Percentiles rank a stretch among this genome's conserved stretches.
phyloP scores from a whole-genome alignment of 352 stramenopile genomes.

The Globisporangium alternatum region DNA sequence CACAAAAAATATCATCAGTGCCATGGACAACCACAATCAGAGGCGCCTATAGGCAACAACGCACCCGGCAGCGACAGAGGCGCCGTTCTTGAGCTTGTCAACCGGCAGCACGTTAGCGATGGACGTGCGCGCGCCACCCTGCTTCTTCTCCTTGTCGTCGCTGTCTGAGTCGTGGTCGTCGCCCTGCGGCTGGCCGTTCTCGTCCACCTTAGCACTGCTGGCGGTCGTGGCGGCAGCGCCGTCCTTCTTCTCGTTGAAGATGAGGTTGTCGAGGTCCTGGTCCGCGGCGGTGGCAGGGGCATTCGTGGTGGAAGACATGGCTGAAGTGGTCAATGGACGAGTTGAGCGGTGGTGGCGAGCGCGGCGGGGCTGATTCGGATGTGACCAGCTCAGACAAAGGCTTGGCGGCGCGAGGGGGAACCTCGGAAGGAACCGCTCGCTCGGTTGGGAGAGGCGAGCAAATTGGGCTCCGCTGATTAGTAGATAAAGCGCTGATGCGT shows the following conservation, averaged over 20 bases:
- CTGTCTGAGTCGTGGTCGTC: conserved; percentile 40
- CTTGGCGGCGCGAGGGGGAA: not conserved
- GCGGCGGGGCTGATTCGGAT: not conserved
- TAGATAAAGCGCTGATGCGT: too few relatives aligned
- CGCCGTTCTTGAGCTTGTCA: conserved; percentile 89
- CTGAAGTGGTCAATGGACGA: not conserved
- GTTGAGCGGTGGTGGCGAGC: too few relatives aligned
- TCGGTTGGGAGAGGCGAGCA: not conserved
- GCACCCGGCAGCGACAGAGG: conserved; percentile 71
- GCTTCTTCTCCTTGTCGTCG: conserved; percentile 49
- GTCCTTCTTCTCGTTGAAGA: conserved; percentile 78
- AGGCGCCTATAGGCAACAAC: conserved; percentile 15
- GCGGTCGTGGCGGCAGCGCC: conserved; percentile 16
- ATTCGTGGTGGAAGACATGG: conserved; percentile 12
- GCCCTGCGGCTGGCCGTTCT: conserved; percentile 27
- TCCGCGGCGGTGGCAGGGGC: conserved; percentile 26
- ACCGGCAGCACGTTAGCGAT: conserved; percentile 79
- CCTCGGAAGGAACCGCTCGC: too few relatives aligned
- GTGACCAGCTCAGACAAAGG: not conserved
- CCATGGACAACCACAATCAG: not conserved
- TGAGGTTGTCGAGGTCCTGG: conserved; percentile 81
- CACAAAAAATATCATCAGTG: conserved; percentile 1
- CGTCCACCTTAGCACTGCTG: conserved; percentile 16
- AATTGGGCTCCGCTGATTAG: too few relatives aligned
- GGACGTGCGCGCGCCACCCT: conserved; percentile 43